Evolutionary conservation across 257 asterid genomes (phyloP).

Genomic region (Knoxia roxburghii): DNA sequence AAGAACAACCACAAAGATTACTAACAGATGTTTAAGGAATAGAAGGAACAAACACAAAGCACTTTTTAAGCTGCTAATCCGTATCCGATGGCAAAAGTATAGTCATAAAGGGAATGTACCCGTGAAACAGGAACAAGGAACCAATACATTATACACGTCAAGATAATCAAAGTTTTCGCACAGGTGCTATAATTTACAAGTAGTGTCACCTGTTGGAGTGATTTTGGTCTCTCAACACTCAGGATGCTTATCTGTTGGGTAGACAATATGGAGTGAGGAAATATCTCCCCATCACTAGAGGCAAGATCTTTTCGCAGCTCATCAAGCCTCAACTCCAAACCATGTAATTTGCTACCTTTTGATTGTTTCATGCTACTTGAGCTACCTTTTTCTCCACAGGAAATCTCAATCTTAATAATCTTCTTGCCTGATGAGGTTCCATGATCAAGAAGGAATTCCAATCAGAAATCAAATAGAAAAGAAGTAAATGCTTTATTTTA

Average conservation of each 20-base stretch:
- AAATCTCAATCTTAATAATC: conserved; percentile 56
- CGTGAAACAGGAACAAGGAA: not conserved
- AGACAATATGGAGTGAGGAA: conserved; percentile 86
- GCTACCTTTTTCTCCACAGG: conserved; percentile 35
- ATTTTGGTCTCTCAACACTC: conserved; percentile 51
- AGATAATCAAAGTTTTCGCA: not conserved
- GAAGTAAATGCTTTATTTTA: not conserved
- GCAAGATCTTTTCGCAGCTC: conserved; percentile 87
- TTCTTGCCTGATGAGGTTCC: conserved; percentile 53
- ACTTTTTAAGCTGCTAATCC: not conserved
- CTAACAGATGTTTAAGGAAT: not conserved
- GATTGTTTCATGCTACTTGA: conserved; percentile 36
- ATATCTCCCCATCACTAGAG: conserved; percentile 69
- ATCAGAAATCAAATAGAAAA: not conserved
- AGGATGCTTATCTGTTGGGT: conserved; percentile 67
- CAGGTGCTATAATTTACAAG: conserved; percentile 1
- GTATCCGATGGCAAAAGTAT: not conserved
- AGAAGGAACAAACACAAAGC: not conserved
- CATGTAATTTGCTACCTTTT: conserved; percentile 56
- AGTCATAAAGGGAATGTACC: conserved; percentile 2
- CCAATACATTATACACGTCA: not conserved
- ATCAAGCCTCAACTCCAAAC: conserved; percentile 61
- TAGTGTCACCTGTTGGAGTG: conserved; percentile 64
- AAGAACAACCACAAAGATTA: not conserved
- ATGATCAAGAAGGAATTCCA: not conserved